These are phyloP conservation scores for Mallotus repandus DNA, from an alignment of 441 rosid species.

Conservation along the genomic window DNA sequence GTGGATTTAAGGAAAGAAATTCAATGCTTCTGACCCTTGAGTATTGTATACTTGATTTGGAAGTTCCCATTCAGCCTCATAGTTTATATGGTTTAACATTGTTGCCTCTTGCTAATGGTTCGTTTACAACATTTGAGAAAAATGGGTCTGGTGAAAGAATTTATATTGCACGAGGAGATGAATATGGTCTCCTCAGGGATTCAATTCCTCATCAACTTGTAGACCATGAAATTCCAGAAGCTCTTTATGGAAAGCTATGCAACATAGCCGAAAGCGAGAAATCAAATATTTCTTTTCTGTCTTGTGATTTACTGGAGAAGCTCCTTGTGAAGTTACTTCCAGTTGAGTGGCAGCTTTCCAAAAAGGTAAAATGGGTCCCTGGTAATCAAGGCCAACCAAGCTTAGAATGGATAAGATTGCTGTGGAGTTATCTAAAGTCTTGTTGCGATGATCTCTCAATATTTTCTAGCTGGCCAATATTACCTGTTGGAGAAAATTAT, in stretches of 20 bases:
- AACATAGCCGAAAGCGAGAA: constrained; percentile 70
- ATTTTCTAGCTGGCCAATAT: constrained; percentile 96
- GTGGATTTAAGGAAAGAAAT: constrained; percentile 64
- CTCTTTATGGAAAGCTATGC: constrained; percentile 63
- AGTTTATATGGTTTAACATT: constrained; percentile 76
- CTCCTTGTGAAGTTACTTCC: constrained; percentile 88
- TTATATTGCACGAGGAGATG: constrained; percentile 69
- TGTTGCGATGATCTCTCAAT: constrained; percentile 84
- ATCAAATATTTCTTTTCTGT: constrained; percentile 77
- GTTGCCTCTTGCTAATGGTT: constrained; percentile 92
- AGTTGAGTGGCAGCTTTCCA: constrained; percentile 81
- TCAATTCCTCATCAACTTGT: constrained; percentile 83
- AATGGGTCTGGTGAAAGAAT: constrained; percentile 79
- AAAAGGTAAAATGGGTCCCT: constrained; percentile 80
- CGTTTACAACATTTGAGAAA: constrained; percentile 74
- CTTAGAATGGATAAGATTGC: constrained; percentile 72
- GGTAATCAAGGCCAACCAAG: constrained; percentile 83
- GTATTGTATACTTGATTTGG: constrained; percentile 86
- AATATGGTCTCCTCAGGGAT: constrained; percentile 81
- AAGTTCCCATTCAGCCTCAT: constrained; percentile 48
- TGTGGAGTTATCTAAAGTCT: constrained; percentile 84
- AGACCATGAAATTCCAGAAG: constrained; percentile 64
- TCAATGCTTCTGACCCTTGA: constrained; percentile 81
- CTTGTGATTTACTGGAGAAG: constrained; percentile 86
- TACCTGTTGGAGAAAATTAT: constrained; percentile 76